Evolutionary conservation across 2,329 filamentous ascomycete genomes (phyloP).

Genomic region (Aspergillus thermomutatus): DNA sequence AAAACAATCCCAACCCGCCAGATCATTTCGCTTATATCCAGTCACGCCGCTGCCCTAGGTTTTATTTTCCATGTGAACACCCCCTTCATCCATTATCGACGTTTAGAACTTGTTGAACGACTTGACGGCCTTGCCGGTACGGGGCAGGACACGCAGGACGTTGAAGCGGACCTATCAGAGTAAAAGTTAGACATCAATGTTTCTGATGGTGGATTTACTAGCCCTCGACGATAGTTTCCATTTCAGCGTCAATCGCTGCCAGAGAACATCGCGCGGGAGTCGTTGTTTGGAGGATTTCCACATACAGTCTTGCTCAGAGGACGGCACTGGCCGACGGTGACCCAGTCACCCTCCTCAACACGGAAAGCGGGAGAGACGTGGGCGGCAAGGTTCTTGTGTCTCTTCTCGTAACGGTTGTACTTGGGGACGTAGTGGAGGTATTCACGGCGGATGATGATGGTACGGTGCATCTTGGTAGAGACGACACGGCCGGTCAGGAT

Average conservation of each 20-base stretch:
- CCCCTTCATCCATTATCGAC: conserved; percentile 26
- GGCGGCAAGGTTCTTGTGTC: conserved; percentile 99
- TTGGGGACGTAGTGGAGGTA: conserved; percentile 99
- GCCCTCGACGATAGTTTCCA: not conserved
- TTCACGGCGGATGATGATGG: conserved; percentile 97
- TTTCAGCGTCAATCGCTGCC: not conserved
- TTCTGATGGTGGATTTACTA: not conserved
- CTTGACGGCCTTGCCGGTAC: conserved; percentile 97
- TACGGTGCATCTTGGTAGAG: conserved; percentile 99
- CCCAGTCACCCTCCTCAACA: conserved; percentile 99
- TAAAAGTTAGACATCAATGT: conserved; percentile 16
- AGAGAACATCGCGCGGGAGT: not conserved
- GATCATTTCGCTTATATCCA: conserved; percentile 37
- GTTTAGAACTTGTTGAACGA: conserved; percentile 96
- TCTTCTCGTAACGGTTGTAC: conserved; percentile 99
- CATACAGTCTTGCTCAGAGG: conserved; percentile 99
- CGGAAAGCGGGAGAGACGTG: conserved; percentile 99
- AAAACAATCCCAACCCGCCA: conserved; percentile 37
- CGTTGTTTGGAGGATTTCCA: conserved; percentile 28
- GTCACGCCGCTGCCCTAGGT: conserved; percentile 37
- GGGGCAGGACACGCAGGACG: conserved; percentile 95
- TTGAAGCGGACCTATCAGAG: conserved; percentile 86
- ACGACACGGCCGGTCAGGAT: conserved; percentile 99
- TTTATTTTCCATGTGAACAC: conserved; percentile 29
- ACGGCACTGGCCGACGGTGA: conserved; percentile 99